Conservation (phyloP, 345 rosid species). For the Chamaenerion angustifolium region DNA sequence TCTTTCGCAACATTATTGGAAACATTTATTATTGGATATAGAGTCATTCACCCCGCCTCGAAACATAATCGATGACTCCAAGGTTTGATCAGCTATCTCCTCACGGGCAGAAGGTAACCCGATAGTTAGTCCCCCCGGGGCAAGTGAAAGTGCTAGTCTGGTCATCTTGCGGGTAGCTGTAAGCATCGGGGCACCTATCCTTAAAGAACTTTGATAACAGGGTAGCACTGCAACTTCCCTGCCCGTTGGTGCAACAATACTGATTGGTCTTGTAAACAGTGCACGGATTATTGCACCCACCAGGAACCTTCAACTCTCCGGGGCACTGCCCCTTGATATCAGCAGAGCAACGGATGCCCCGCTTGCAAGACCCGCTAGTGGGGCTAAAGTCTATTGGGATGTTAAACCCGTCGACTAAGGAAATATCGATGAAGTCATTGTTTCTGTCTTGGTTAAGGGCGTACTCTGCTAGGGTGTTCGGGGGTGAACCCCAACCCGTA, state of each 20-base stretch:
- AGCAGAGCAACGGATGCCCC: conserved; percentile 27
- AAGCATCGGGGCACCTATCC: no score
- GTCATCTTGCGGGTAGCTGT: no score
- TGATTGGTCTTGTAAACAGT: conserved; percentile 28
- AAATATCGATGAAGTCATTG: no score
- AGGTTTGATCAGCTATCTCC: no score
- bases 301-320: conserved; percentile 9
- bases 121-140: conserved; percentile 16
- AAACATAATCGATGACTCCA: no score
- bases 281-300: conserved; percentile 36
- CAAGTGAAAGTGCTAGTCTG: conserved; percentile 22
- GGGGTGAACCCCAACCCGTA: conserved; percentile 35
- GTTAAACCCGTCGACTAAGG: no score
- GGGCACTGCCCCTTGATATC: conserved; percentile 54
- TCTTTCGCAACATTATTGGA: no score
- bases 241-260: conserved; percentile 28
- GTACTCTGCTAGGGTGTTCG: conserved; percentile 47
- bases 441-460: conserved; percentile 43
- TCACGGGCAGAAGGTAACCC: conserved; percentile 19
- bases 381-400: conserved; percentile 43
- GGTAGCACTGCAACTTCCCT: conserved; percentile 12
- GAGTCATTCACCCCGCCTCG: no score
- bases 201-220: conserved; percentile 12
- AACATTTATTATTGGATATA: no score
- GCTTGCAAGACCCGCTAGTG: conserved; percentile 9